These are phyloP conservation scores for Globisporangium paddicum DNA, from an alignment of 352 stramenopile genomes.

Conservation along the genomic window DNA sequence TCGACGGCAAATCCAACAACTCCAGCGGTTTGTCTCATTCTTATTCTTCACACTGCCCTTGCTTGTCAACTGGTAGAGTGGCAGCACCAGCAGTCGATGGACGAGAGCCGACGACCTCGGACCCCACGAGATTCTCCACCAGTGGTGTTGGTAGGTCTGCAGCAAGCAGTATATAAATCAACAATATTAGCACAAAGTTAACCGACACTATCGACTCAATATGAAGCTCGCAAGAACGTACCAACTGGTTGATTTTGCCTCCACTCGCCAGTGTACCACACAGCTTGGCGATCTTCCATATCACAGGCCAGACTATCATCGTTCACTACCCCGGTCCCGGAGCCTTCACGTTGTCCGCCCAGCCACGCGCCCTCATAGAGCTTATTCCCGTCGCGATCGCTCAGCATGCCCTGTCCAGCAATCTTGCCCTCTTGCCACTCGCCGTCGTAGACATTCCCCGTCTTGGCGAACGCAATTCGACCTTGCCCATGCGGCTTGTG, in stretches of 20 bases:
- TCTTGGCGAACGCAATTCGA: conserved; percentile 18
- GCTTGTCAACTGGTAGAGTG: neutral
- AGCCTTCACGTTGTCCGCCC: conserved; percentile 24
- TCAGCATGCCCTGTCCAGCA: conserved; percentile 19
- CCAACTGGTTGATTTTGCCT: conserved; percentile 14
- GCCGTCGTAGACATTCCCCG: conserved; percentile 28
- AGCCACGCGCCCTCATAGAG: conserved; percentile 50
- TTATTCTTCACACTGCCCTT: neutral
- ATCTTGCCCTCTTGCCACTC: conserved; percentile 31
- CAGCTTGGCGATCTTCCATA: neutral
- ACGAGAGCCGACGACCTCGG: neutral
- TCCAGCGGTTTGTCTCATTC: neutral
- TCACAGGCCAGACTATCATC: neutral
- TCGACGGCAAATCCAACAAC: conserved; percentile 11
- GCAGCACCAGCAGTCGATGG: conserved; percentile 1
- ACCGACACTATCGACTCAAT: neutral
- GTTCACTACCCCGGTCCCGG: conserved; percentile 11
- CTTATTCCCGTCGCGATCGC: conserved; percentile 1
- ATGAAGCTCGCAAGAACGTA: conserved; percentile 7
- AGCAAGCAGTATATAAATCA: neutral
- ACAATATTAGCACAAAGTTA: neutral
- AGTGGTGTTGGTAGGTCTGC: conserved; percentile 13
- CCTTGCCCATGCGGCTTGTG: conserved; percentile 43
- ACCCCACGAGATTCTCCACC: conserved; percentile 8
- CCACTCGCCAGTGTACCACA: conserved; percentile 23